Conservation (phyloP, 768 basidiomycete species). For the Candolleomyces aberdarensis region DNA sequence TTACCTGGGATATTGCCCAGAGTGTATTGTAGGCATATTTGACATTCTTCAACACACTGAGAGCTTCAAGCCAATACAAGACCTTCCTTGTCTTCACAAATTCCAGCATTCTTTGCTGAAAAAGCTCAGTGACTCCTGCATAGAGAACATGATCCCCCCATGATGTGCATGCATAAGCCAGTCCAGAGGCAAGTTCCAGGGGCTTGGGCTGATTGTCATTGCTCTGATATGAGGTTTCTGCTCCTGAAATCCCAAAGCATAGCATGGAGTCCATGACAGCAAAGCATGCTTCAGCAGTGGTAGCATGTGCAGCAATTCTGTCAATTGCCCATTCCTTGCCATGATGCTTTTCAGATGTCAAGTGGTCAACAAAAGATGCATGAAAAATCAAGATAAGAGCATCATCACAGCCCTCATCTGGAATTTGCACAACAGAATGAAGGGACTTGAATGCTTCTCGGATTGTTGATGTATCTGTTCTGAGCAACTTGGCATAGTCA, state of each 20-base stretch:
- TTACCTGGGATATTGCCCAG: slow-evolving; percentile 3
- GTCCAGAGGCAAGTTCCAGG: background rate
- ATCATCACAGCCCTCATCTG: background rate
- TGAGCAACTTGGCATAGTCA: background rate
- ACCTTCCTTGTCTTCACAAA: slow-evolving; percentile 1
- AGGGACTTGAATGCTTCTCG: background rate
- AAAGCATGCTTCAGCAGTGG: background rate
- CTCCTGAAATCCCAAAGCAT: background rate
- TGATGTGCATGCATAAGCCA: background rate
- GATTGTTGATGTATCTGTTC: background rate
- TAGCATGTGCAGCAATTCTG: background rate
- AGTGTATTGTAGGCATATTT: background rate
- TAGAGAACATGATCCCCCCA: background rate
- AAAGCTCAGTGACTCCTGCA: background rate
- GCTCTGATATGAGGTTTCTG: background rate
- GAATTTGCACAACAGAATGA: background rate
- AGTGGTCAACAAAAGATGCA: background rate
- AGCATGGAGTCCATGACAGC: background rate
- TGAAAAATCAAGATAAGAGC: background rate
- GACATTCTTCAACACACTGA: slow-evolving; percentile 22
- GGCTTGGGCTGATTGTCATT: background rate
- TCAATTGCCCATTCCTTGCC: background rate
- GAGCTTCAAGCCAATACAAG: slow-evolving; percentile 29
- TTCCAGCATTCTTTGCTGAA: background rate
- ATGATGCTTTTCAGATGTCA: background rate